Base-by-base conservation (phyloP, 768 basidiomycete genomes). In the Collybia nuda region DNA sequence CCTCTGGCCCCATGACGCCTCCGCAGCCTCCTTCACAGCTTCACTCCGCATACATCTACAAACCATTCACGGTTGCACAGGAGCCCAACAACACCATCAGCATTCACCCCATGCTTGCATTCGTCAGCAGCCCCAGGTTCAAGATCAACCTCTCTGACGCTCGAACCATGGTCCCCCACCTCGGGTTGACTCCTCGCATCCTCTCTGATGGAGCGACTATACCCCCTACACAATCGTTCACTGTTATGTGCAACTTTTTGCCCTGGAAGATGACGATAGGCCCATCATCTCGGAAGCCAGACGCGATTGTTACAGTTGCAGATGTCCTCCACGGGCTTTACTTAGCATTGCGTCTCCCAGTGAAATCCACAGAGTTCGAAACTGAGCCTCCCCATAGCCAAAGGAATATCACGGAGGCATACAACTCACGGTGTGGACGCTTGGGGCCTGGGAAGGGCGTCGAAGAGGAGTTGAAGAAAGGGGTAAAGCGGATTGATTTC, bases 401-500 rank as follows among this genome's bases (percentile, higher is more conserved):
- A 51, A 44, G 15, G 59, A 54, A 24, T 57, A 62, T 40, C 55
- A 56, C 21, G 66, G 57, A 48, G 26, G 71, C 73, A 37, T 77
- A 68, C 54, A 60, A 64, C 43, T 15, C 23, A 17, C 44, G 44
- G 6, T 40, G 35, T n/a, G 66, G 76, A 9, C 71, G 67, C 47
- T 43, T 54, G 2, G 60, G 61, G 11, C 58, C 68, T 17, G 51
- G 56, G 2, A 61, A 63, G 2, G 45, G 60, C 1, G 56, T 53
- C 24, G 62, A 56, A 4, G 64, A 66, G 22, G 73, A 76, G 62
- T 58, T 62, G 43, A 55, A 52, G 5, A 72, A 69, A 57, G 74
- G 71, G 1, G 58, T 78, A 17, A 74, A 73, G 55, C 63, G 77
- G 29, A 70, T 80, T 2, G 79, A 80, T 62, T 77, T 79, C 52